Conservation (phyloP, 805 yeast species). For the Cyberlindnera mycetangii region DNA sequence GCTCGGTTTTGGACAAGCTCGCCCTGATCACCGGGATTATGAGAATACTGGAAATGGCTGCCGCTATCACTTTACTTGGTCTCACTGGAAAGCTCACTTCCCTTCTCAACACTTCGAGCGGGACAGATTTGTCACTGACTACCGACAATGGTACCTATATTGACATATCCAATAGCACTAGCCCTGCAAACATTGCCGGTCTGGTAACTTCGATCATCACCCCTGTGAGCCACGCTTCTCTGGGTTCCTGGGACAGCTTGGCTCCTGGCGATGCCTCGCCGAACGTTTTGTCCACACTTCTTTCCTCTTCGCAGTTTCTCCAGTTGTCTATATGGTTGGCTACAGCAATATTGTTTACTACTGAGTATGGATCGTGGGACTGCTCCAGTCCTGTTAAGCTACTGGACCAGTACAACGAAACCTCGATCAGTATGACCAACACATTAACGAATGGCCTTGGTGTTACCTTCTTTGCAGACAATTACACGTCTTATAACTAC, state of each 20-base stretch:
- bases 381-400: neutral
- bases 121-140: neutral
- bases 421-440: neutral
- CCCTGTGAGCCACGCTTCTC: neutral
- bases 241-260: neutral
- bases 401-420: slow-evolving; percentile 1
- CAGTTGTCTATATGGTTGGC: slow-evolving; percentile 5
- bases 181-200: neutral
- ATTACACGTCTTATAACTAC: neutral
- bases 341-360: slow-evolving; percentile 5
- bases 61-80: neutral
- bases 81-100: slow-evolving; percentile 2
- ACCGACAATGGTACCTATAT: slow-evolving; percentile 3
- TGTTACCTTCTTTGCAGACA: neutral
- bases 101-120: neutral
- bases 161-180: neutral
- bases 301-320: neutral
- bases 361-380: slow-evolving; percentile 2
- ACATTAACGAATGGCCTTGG: neutral
- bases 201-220: slow-evolving; percentile 1
- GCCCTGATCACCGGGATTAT: neutral
- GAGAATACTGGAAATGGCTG: slow-evolving; percentile 1
- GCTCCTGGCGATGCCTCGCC: neutral
- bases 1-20: neutral
- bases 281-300: neutral